Base-by-base conservation (phyloP, 108 stramenopile genomes). In the Aurantiochytrium sp. region DNA sequence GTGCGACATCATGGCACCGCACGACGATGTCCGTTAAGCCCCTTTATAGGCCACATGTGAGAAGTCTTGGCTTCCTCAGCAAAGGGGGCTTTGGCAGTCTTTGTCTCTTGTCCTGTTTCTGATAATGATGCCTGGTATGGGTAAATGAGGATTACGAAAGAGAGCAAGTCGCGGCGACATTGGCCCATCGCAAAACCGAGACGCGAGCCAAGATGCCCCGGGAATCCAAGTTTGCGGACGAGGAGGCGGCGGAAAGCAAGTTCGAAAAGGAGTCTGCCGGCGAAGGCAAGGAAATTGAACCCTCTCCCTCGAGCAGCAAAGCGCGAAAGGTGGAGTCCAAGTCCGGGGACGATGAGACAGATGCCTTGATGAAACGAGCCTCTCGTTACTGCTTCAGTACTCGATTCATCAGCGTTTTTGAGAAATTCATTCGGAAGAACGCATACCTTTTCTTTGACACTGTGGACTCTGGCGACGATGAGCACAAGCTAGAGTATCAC, bases 401-500 rank as follows among this genome's bases (percentile, higher is more conserved):
- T 44, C 64, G 29, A 23, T 90, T 90, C 58, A 60, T 90, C 23
- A 88, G 88, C 44, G 60, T 58, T 12, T 90, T 90, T 58, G 42
- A 88, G 4, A 60, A 88, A 49, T 90, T 51, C 71, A 88, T 90
- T 87, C 53, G 45, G 19, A 72, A 90, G 8, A 88, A 90, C 58
- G 90, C 90, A 44, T n/a, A 88, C 43, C n/a, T 60, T 28, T 88
- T 88, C 88, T 64, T 69, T 5, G 90, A 90, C 28, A 51, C 83
- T 60, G 76, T 55, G 4, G 55, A 55, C 4, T 47, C n/a, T 43
- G 73, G 58, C 23, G 76, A 83, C 60, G 60, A 60, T 12, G 90
- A 90, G 69, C 90, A 90, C 88, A 88, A 88, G 44, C 88, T 90
- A 16, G 58, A 69, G 18, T 88, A 90, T 45, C 87, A 88, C 43